These are phyloP conservation scores for Xanthoconium separans DNA, from an alignment of 1,284 basidiomycete species.

Conservation along the genomic window DNA sequence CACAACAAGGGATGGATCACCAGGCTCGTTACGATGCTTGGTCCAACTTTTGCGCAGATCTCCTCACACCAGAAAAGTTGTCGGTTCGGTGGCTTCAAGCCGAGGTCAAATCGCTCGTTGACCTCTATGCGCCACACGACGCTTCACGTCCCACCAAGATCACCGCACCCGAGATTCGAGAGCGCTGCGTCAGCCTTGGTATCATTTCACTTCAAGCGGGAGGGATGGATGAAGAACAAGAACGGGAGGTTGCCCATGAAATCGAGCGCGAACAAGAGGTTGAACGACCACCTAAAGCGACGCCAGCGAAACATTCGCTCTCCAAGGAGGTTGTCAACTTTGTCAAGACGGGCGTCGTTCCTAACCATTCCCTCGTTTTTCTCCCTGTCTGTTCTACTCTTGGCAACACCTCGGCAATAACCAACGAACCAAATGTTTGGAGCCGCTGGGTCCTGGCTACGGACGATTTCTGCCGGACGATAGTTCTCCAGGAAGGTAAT, in stretches of 20 bases:
- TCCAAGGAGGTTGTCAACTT: constrained; percentile 18
- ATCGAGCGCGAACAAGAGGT: constrained; percentile 38
- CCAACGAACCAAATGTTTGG: constrained; percentile 14
- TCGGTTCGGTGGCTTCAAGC: constrained; percentile 35
- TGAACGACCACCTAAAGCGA: constrained; percentile 30
- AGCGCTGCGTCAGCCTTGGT: constrained; percentile 31
- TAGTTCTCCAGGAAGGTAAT: neutral
- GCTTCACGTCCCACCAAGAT: neutral
- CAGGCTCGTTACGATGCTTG: constrained; percentile 34
- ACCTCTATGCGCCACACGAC: constrained; percentile 33
- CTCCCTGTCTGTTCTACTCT: constrained; percentile 7
- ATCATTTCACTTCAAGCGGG: constrained; percentile 5
- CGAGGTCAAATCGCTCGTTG: constrained; percentile 38
- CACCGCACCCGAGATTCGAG: constrained; percentile 26
- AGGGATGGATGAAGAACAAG: constrained; percentile 45
- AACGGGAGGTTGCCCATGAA: constrained; percentile 45
- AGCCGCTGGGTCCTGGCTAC: constrained; percentile 24
- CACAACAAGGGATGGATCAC: constrained; percentile 46
- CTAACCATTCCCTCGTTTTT: neutral
- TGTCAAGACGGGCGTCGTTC: constrained; percentile 18
- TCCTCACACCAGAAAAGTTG: constrained; percentile 15
- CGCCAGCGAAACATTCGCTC: constrained; percentile 21
- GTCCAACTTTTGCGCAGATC: constrained; percentile 15
- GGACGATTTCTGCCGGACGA: constrained; percentile 20
- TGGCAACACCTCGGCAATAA: neutral